Percentiles rank a stretch among this genome's conserved stretches.
phyloP scores from a whole-genome alignment of 2,329 filamentous ascomycete species.

The Fusarium sp. region DNA sequence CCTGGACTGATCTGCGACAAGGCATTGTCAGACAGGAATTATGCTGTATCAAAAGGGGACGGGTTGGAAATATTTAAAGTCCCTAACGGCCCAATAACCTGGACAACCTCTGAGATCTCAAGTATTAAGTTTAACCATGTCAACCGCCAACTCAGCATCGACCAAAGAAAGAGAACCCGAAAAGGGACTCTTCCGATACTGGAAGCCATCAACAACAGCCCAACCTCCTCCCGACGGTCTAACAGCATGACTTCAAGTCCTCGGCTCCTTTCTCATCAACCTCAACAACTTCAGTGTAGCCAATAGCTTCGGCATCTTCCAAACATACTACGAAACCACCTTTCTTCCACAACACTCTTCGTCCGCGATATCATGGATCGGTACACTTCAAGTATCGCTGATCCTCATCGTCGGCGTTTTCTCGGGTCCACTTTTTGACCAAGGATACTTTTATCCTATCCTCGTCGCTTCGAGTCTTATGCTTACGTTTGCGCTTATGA shows the following conservation, averaged over 20 bases:
- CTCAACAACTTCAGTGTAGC: neutral
- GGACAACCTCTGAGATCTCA: neutral
- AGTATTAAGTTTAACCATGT: neutral
- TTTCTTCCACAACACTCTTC: neutral
- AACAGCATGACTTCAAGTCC: neutral
- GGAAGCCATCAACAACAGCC: neutral
- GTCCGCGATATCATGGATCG: neutral
- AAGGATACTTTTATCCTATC: conserved; percentile 2
- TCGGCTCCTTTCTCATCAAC: neutral
- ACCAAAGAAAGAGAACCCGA: neutral
- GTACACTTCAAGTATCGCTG: neutral
- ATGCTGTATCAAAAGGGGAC: too few relatives aligned
- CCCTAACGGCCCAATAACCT: too few relatives aligned
- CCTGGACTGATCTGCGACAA: too few relatives aligned
- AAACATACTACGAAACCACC: neutral
- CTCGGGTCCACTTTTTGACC: neutral
- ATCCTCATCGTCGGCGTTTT: neutral
- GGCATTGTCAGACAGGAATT: neutral
- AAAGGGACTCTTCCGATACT: neutral
- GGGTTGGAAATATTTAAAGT: too few relatives aligned
- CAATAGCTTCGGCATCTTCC: neutral
- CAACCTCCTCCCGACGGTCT: neutral
- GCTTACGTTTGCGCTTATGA: neutral
- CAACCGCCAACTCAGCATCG: neutral
- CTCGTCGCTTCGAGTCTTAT: neutral